phyloP scores from a whole-genome alignment of 2,329 filamentous ascomycete genomes.

The Nannizziopsis barbatae region DNA sequence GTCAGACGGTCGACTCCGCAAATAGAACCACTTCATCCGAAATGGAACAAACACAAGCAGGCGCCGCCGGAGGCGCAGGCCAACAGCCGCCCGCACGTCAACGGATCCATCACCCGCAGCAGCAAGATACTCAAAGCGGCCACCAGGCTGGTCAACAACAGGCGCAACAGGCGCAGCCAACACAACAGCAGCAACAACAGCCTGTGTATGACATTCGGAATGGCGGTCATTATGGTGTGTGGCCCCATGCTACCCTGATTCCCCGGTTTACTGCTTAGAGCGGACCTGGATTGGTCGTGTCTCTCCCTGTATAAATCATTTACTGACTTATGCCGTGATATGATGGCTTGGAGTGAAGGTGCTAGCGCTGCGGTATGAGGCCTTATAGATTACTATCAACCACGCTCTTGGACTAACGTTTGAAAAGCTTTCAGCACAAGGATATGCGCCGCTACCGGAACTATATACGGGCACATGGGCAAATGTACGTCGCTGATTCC shows the following conservation, averaged over 20 bases:
- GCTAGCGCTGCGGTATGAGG: constrained; percentile 53
- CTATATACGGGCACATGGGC: constrained; percentile 91
- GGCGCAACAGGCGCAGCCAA: constrained; percentile 46
- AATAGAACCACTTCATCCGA: not conserved
- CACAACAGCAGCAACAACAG: constrained; percentile 45
- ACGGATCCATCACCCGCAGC: constrained; percentile 11
- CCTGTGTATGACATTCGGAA: constrained; percentile 62
- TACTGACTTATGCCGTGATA: not conserved
- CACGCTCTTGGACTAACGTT: not conserved
- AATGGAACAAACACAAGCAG: constrained; percentile 13
- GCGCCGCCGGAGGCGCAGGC: constrained; percentile 7
- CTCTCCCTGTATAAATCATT: not conserved
- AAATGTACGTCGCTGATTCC: constrained; percentile 53
- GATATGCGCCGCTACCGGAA: constrained; percentile 77
- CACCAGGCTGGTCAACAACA: constrained; percentile 40
- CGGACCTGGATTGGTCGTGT: not conserved
- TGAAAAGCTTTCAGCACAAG: constrained; percentile 66
- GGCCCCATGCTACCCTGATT: not conserved
- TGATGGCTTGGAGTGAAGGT: constrained; percentile 35
- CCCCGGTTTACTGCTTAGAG: not conserved
- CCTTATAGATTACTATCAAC: constrained; percentile 23
- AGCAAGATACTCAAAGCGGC: constrained; percentile 7
- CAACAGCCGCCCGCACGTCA: constrained; percentile 2
- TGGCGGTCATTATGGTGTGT: constrained; percentile 66
- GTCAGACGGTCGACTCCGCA: not conserved